A percentile compares a stretch with the other conserved stretches of the same genome.
Conservation (phyloP, 2,329 filamentous ascomycete species). For the Aspergillus novofumigatus region DNA sequence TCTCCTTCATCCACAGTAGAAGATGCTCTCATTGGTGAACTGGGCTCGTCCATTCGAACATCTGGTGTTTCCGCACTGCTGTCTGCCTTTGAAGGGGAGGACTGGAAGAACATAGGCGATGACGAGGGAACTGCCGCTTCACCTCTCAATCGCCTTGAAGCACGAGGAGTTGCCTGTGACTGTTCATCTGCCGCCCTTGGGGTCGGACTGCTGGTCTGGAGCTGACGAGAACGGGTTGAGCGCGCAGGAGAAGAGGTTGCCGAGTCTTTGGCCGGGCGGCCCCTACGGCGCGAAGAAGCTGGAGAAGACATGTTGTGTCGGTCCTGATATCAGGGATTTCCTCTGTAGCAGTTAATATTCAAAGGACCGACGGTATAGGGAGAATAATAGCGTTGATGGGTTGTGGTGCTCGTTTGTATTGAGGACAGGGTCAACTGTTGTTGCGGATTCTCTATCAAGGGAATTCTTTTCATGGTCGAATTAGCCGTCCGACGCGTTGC, state of each 20-base stretch:
- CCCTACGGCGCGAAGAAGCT: slow-evolving; percentile 37
- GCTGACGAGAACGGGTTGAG: slow-evolving; percentile 30
- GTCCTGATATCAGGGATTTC: slow-evolving; percentile 5
- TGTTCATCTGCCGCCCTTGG: slow-evolving; percentile 13
- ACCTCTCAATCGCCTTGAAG: slow-evolving; percentile 39
- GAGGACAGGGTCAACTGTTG: slow-evolving; percentile 23
- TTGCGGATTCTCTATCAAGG: slow-evolving; percentile 1
- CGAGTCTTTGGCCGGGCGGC: slow-evolving; percentile 38
- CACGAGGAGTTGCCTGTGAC: slow-evolving; percentile 44
- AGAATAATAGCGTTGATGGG: slow-evolving; percentile 4
- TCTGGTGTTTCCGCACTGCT: slow-evolving; percentile 38
- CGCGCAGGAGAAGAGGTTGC: slow-evolving; percentile 37
- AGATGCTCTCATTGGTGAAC: slow-evolving; percentile 45
- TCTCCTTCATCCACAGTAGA: slow-evolving; percentile 40
- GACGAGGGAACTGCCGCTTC: slow-evolving; percentile 54
- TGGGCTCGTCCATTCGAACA: slow-evolving; percentile 42
- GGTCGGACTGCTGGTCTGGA: slow-evolving; percentile 31
- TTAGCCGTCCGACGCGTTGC: slow-evolving; percentile 18
- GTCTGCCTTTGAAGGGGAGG: slow-evolving; percentile 50
- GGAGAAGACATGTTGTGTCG: slow-evolving; percentile 41
- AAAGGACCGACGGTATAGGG: slow-evolving; percentile 4
- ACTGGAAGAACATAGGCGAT: slow-evolving; percentile 76
- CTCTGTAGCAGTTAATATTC: not conserved
- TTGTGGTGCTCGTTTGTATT: slow-evolving; percentile 15
- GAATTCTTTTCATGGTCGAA: slow-evolving; percentile 10